Evolutionary conservation across 139 green algal genomes (phyloP).

Genomic region (Zygnema cylindricum): DNA sequence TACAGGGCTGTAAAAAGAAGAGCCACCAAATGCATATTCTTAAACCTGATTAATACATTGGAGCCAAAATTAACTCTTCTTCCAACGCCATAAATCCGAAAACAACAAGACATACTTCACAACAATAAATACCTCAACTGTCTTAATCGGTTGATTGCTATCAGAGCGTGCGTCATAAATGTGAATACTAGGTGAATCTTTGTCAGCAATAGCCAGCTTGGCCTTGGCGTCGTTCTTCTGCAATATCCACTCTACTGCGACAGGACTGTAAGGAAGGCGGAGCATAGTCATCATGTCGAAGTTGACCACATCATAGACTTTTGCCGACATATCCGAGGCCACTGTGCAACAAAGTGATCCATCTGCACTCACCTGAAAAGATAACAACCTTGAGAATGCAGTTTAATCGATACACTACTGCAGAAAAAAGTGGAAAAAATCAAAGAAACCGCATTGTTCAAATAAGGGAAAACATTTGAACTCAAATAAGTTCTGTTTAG

Average conservation of each 20-base stretch:
- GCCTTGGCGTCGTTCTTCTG: slow-evolving; percentile 62
- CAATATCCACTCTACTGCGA: slow-evolving; percentile 84
- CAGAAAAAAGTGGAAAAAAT: not conserved
- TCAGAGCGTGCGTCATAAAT: slow-evolving; percentile 78
- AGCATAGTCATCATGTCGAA: slow-evolving; percentile 99
- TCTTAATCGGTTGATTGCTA: slow-evolving; percentile 68
- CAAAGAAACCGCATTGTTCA: too few relatives aligned
- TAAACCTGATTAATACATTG: too few relatives aligned
- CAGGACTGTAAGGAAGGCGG: slow-evolving; percentile 79
- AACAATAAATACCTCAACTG: slow-evolving; percentile 63
- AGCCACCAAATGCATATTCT: too few relatives aligned
- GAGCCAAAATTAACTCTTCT: too few relatives aligned
- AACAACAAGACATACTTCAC: too few relatives aligned
- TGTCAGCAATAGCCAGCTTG: slow-evolving; percentile 84
- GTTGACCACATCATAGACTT: slow-evolving; percentile 94
- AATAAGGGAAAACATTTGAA: too few relatives aligned
- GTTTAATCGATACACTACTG: not conserved
- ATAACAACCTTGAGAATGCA: not conserved
- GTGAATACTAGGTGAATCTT: slow-evolving; percentile 74
- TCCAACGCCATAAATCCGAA: too few relatives aligned
- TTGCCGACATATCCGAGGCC: slow-evolving; percentile 75
- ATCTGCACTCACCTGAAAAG: slow-evolving; percentile 69
- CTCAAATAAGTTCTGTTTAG: too few relatives aligned
- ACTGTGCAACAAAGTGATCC: slow-evolving; percentile 75
- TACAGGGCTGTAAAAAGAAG: too few relatives aligned